phyloP scores from a whole-genome alignment of 441 rosid species.

The Erodium moschatum region DNA sequence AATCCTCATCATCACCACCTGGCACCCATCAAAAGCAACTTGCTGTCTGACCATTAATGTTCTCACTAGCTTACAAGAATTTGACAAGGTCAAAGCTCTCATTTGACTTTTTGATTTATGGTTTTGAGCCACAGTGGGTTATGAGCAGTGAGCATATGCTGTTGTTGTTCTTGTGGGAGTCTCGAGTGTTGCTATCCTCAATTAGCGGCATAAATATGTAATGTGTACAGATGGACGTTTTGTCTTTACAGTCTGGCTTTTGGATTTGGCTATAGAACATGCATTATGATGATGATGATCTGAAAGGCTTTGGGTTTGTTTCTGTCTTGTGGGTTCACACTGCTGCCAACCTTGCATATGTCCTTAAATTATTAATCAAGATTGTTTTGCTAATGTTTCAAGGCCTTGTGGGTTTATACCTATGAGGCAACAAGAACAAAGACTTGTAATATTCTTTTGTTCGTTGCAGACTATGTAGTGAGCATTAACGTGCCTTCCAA shows the following conservation, averaged over 20 bases:
- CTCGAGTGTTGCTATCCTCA: not conserved
- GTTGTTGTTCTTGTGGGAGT: too few species aligned
- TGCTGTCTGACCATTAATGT: slow-evolving; percentile 27
- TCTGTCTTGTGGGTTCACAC: not conserved
- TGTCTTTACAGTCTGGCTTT: slow-evolving; percentile 21
- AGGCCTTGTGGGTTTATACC: too few species aligned
- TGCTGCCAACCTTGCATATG: not conserved
- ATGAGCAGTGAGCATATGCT: not conserved
- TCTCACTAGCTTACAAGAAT: not conserved
- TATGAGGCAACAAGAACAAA: too few species aligned
- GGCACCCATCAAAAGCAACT: slow-evolving; percentile 45
- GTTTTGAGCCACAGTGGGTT: not conserved
- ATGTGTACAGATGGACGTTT: slow-evolving; percentile 3
- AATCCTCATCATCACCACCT: not conserved
- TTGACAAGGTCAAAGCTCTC: not conserved
- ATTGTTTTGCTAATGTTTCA: too few species aligned
- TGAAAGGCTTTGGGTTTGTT: not conserved
- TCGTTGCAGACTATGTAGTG: too few species aligned
- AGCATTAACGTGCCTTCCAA: too few species aligned
- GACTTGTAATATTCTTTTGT: too few species aligned
- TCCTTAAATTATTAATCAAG: not conserved
- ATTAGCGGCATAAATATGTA: not conserved
- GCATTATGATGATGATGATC: not conserved
- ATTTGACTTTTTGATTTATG: not conserved
- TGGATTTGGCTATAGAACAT: not conserved